A percentile compares a stretch with the other conserved stretches of the same genome.
Evolutionary conservation across 106 monocot species (phyloP).

Genomic region (Dioscorea alata): DNA sequence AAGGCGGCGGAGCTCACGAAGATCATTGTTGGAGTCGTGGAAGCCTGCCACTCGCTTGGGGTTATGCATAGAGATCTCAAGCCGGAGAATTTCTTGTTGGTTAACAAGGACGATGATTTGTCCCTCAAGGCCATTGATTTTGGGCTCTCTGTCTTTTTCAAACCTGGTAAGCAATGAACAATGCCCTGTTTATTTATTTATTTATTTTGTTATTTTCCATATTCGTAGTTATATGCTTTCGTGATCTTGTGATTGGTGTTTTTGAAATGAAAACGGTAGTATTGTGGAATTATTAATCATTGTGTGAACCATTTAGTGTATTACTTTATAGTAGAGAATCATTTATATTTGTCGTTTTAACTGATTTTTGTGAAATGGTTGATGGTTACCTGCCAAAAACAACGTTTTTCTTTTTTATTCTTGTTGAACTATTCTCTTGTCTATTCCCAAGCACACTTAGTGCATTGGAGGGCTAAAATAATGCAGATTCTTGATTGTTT

Average conservation of each 20-base stretch:
- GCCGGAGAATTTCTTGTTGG: slow-evolving; percentile 33
- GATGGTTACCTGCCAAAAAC: too few relatives aligned
- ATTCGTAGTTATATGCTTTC: neutral
- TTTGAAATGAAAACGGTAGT: neutral
- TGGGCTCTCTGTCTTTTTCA: slow-evolving; percentile 31
- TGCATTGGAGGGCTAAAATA: neutral
- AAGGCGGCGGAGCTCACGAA: slow-evolving; percentile 28
- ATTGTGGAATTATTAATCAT: neutral
- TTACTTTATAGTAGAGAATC: neutral
- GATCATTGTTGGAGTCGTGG: slow-evolving; percentile 30
- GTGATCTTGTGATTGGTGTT: neutral
- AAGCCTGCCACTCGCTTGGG: slow-evolving; percentile 30
- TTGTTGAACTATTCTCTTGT: too few relatives aligned
- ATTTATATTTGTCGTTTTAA: neutral
- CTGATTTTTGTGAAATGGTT: too few relatives aligned
- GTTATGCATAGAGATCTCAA: slow-evolving; percentile 7
- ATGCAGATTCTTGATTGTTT: too few relatives aligned
- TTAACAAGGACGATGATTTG: slow-evolving; percentile 19
- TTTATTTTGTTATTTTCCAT: neutral
- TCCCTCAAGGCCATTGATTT: slow-evolving; percentile 31
- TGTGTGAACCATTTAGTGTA: neutral
- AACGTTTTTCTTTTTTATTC: too few relatives aligned
- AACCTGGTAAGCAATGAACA: slow-evolving; percentile 13
- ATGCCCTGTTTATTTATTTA: neutral
- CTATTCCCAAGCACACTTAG: neutral